A percentile compares a stretch with the other conserved stretches of the same genome.
Conservation (phyloP, 1,284 basidiomycete genomes). For the Cutaneotrichosporon spelunceum region DNA sequence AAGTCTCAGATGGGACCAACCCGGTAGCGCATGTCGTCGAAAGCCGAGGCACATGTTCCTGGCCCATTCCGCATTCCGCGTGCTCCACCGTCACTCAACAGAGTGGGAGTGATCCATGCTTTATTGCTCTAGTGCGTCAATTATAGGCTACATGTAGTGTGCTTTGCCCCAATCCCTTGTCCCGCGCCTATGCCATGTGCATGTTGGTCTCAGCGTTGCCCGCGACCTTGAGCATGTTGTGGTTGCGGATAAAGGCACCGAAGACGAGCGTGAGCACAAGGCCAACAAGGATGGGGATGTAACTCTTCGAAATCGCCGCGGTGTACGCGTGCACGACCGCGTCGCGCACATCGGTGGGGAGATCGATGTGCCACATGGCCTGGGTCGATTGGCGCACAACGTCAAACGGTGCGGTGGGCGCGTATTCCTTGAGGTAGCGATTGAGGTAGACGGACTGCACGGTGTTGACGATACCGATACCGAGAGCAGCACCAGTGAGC, state of each 20-base stretch:
- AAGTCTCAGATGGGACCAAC: no score
- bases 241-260: constrained; percentile 50
- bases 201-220: constrained; percentile 19
- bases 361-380: constrained; percentile 37
- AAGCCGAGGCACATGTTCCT: no score
- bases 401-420: constrained; percentile 43
- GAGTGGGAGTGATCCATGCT: no score
- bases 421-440: constrained; percentile 31
- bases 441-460: constrained; percentile 47
- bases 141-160: not conserved
- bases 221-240: constrained; percentile 50
- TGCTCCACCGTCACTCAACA: no score
- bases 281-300: constrained; percentile 53
- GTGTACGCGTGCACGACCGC: constrained; percentile 54
- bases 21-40: no score
- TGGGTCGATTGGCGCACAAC: constrained; percentile 36
- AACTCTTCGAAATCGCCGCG: constrained; percentile 49
- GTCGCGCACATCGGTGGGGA: constrained; percentile 37
- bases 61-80: no score
- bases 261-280: constrained; percentile 45
- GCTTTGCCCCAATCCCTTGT: not conserved
- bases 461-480: constrained; percentile 53
- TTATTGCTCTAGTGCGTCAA: not conserved
- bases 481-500: constrained; percentile 52
- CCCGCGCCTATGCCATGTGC: constrained; percentile 5